Percentiles rank a stretch among this genome's conserved stretches.
Conservation (phyloP, 2,329 filamentous ascomycete genomes). For the Monilinia fructicola region DNA sequence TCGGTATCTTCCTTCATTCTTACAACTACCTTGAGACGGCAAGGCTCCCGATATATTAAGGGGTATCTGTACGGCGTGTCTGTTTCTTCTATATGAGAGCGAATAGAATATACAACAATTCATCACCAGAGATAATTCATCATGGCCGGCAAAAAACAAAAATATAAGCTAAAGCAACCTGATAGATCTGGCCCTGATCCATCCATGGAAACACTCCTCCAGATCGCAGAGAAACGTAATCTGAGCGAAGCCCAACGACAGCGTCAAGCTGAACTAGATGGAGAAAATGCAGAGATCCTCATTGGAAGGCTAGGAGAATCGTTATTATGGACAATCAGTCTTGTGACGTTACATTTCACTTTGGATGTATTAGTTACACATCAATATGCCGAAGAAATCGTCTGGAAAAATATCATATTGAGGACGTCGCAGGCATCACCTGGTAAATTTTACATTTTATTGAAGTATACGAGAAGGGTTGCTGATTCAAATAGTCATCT, state of each 20-base stretch:
- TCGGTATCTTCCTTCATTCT: neutral
- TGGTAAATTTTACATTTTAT: constrained; percentile 44
- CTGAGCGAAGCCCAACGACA: constrained; percentile 41
- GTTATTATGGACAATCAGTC: constrained; percentile 57
- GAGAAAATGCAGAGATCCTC: constrained; percentile 34
- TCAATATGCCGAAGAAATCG: constrained; percentile 69
- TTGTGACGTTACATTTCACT: constrained; percentile 73
- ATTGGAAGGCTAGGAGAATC: constrained; percentile 47
- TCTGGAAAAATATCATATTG: constrained; percentile 54
- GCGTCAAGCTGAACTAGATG: constrained; percentile 32
- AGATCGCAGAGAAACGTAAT: constrained; percentile 66
- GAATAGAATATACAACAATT: neutral
- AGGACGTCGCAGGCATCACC: constrained; percentile 55
- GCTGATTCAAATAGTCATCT: constrained; percentile 40
- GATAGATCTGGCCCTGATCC: constrained; percentile 61
- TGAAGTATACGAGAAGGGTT: neutral
- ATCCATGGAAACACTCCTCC: constrained; percentile 66
- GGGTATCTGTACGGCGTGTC: neutral
- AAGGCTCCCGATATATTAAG: neutral
- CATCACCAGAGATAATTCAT: neutral
- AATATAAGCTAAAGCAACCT: constrained; percentile 66
- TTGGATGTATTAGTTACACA: constrained; percentile 77
- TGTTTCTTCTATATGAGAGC: neutral
- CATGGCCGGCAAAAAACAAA: constrained; percentile 38
- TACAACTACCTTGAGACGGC: neutral